Percentiles rank a stretch among this genome's conserved stretches.
Conservation (phyloP, 108 stramenopile species). For the Nitzschia sp. region DNA sequence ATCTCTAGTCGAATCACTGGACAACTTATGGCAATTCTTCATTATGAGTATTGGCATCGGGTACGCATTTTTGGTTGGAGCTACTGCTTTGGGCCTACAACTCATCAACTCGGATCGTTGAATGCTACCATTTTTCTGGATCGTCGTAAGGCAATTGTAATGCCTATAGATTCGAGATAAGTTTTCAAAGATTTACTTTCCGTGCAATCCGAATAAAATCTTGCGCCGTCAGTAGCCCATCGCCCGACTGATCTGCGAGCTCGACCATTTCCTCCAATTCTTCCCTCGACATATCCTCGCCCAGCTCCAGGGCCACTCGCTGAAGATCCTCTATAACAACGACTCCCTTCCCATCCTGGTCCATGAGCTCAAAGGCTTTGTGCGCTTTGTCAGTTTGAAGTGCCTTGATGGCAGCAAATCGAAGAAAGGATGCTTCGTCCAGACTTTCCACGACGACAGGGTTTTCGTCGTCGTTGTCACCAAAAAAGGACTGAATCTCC, state of each 20-base stretch:
- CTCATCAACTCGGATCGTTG: not conserved
- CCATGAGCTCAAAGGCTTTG: conserved; percentile 40
- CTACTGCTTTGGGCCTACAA: not conserved
- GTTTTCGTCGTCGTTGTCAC: conserved; percentile 11
- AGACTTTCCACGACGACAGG: conserved; percentile 9
- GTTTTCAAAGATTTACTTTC: conserved; percentile 29
- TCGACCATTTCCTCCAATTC: conserved; percentile 46
- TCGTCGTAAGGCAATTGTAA: not conserved
- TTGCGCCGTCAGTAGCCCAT: conserved; percentile 24
- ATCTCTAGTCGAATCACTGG: not conserved
- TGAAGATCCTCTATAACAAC: conserved; percentile 48
- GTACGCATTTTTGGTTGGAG: conserved; percentile 14
- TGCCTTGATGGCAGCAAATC: conserved; percentile 22
- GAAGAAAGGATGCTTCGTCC: conserved; percentile 23
- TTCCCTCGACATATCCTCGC: conserved; percentile 36
- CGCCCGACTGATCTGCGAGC: conserved; percentile 34
- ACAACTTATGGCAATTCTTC: not conserved
- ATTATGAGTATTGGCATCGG: conserved; percentile 18
- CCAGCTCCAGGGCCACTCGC: conserved; percentile 42
- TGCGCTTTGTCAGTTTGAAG: conserved; percentile 37
- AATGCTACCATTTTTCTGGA: not conserved
- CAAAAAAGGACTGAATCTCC: conserved; percentile 31
- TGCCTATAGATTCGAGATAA: not conserved
- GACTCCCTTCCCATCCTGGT: conserved; percentile 41
- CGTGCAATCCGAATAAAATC: conserved; percentile 32